A percentile compares a stretch with the other conserved stretches of the same genome.
Evolutionary conservation across 805 yeast genomes (phyloP).

Genomic region (Candida coleopterorum): DNA sequence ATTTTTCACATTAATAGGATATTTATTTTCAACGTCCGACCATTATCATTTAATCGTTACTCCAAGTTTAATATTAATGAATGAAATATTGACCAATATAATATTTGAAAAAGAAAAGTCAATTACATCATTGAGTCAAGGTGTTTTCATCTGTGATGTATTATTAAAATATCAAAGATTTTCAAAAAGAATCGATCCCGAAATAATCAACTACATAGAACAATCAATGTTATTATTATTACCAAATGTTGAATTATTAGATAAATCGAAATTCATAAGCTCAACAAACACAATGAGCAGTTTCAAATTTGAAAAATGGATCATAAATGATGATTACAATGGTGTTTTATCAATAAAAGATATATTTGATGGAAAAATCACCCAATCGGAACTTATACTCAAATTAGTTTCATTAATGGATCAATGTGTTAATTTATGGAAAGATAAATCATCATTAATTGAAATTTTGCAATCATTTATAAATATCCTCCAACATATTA

Average conservation of each 20-base stretch:
- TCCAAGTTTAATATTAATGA: slow-evolving; percentile 70
- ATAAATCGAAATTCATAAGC: slow-evolving; percentile 1
- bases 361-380: slow-evolving; percentile 7
- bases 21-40: slow-evolving; percentile 88
- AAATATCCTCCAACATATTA: slow-evolving; percentile 36
- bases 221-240: slow-evolving; percentile 43
- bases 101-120: slow-evolving; percentile 5
- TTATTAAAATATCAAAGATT: slow-evolving; percentile 70
- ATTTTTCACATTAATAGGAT: slow-evolving; percentile 67
- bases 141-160: slow-evolving; percentile 62
- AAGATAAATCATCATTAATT: slow-evolving; percentile 54
- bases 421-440: slow-evolving; percentile 43
- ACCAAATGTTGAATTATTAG: slow-evolving; percentile 29
- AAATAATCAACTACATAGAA: slow-evolving; percentile 56
- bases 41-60: slow-evolving; percentile 89
- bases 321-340: slow-evolving; percentile 1
- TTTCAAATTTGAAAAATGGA: neutral
- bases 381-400: slow-evolving; percentile 26
- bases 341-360: slow-evolving; percentile 10
- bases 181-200: slow-evolving; percentile 82
- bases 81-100: slow-evolving; percentile 49
- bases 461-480: slow-evolving; percentile 54
- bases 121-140: slow-evolving; percentile 41
- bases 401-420: slow-evolving; percentile 31
- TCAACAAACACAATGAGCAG: slow-evolving; percentile 12